Percentiles rank a stretch among this genome's conserved stretches.
Conservation (phyloP, 192 early-diverging fungal species). For the Coemansia sp. region DNA sequence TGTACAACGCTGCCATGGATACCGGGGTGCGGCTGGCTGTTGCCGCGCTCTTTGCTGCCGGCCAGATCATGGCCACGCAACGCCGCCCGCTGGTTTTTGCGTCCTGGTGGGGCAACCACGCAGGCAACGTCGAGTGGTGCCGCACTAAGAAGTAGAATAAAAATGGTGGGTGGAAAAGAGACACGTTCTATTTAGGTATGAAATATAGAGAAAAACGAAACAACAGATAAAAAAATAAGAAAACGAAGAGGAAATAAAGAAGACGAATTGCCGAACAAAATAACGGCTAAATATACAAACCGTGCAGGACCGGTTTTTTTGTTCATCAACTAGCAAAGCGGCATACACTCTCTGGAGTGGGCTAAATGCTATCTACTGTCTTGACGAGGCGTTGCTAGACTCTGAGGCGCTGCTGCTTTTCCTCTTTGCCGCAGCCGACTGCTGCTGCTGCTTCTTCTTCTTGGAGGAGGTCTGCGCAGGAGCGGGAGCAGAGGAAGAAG, state of each 20-base stretch:
- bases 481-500: neutral
- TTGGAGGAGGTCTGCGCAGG: neutral
- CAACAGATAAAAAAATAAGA: neutral
- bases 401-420: constrained; percentile 23
- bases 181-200: constrained; percentile 1
- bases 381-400: constrained; percentile 5
- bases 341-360: no score
- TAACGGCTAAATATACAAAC: neutral
- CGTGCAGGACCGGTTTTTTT: no score
- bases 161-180: constrained; percentile 3
- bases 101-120: constrained; percentile 47
- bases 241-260: neutral
- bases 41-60: constrained; percentile 27
- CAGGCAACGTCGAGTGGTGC: constrained; percentile 43
- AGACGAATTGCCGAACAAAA: neutral
- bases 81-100: constrained; percentile 32
- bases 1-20: constrained; percentile 48
- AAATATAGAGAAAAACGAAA: constrained; percentile 6
- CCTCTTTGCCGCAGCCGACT: constrained; percentile 1
- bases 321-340: no score
- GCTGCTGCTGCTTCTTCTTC: no score
- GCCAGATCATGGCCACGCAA: constrained; percentile 27
- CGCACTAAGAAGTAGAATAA: constrained; percentile 1
- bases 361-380: neutral
- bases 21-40: constrained; percentile 43